A percentile compares a stretch with the other conserved stretches of the same genome.
Evolutionary conservation across 2,329 filamentous ascomycete genomes (phyloP).

Genomic region (Penicillium corylophilum): DNA sequence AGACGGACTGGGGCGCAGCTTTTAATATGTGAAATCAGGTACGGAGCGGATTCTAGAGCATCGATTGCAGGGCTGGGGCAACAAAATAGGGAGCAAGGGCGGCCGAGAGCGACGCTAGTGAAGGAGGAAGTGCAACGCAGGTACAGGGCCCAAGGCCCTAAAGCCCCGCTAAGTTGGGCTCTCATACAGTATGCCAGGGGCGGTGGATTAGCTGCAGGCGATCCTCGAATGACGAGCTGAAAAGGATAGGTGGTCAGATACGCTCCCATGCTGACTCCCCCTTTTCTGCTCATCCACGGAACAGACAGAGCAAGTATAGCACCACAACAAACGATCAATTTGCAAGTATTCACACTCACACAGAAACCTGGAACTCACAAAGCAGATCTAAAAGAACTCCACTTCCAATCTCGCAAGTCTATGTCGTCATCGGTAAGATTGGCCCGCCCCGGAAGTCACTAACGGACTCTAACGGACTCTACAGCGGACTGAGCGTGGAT

Average conservation of each 20-base stretch:
- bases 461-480: background rate
- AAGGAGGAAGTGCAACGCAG: background rate
- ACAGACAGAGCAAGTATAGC: no score
- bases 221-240: background rate
- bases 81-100: background rate
- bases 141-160: background rate
- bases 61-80: background rate
- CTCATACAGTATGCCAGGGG: background rate
- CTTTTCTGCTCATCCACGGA: background rate
- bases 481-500: background rate
- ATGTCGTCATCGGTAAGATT: background rate
- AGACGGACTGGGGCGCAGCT: background rate
- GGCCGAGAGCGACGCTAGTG: background rate
- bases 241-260: background rate
- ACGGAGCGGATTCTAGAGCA: background rate
- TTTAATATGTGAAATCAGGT: background rate
- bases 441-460: background rate
- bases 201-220: background rate
- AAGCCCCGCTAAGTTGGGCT: background rate
- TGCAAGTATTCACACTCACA: background rate
- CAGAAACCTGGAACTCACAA: background rate
- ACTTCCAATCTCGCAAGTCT: background rate
- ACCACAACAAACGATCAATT: background rate
- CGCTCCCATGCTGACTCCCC: background rate
- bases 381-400: background rate